Conservation (phyloP, 345 rosid species). For the Arabidopsis arenosa region DNA sequence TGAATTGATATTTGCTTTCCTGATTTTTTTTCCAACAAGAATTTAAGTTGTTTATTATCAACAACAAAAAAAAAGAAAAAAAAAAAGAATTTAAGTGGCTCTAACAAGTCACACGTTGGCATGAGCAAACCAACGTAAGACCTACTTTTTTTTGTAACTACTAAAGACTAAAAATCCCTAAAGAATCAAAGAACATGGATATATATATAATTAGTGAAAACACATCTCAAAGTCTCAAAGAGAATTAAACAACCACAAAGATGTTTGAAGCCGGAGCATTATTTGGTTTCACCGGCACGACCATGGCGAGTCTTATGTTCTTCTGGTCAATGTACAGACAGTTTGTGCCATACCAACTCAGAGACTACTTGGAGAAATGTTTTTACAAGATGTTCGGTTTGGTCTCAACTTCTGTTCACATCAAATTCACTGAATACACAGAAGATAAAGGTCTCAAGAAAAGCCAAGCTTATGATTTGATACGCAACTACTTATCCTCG, state of each 20-base stretch:
- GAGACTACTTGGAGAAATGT: constrained; percentile 24
- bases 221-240: background rate
- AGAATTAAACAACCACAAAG: background rate
- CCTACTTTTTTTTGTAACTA: background rate
- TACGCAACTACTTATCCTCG: constrained; percentile 20
- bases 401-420: constrained; percentile 45
- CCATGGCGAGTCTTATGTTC: constrained; percentile 49
- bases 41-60: no score
- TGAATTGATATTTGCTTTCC: background rate
- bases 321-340: constrained; percentile 52
- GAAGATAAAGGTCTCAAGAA: constrained; percentile 47
- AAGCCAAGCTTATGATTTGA: constrained; percentile 45
- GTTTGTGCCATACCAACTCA: constrained; percentile 51
- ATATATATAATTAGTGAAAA: background rate
- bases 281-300: constrained; percentile 35
- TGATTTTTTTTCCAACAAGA: background rate
- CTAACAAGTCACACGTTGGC: background rate
- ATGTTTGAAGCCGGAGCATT: constrained; percentile 19
- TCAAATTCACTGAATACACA: constrained; percentile 56
- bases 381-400: constrained; percentile 47
- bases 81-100: background rate
- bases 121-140: background rate
- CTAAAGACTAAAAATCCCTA: background rate
- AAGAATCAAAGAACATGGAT: background rate
- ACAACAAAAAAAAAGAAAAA: no score